A percentile compares a stretch with the other conserved stretches of the same genome.
phyloP scores from a whole-genome alignment of 1,139 yeast genomes.

The Meyerozyma smithsonii region DNA sequence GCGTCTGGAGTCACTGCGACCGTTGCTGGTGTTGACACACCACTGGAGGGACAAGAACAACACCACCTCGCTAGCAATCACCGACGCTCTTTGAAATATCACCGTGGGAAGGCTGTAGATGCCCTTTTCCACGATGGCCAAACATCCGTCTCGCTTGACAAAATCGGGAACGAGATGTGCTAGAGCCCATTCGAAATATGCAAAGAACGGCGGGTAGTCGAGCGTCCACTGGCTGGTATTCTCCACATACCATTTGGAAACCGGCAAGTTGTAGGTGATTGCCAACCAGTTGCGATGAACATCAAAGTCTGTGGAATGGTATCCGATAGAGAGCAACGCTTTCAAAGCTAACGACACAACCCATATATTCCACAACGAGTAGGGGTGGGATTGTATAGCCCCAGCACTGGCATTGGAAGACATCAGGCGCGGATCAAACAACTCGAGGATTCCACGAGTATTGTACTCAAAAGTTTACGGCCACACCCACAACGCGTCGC shows the following conservation, averaged over 20 bases:
- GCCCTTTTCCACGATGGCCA: slow-evolving; percentile 65
- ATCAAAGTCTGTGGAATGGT: slow-evolving; percentile 90
- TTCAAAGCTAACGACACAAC: slow-evolving; percentile 34
- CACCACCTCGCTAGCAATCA: slow-evolving; percentile 69
- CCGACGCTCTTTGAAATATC: slow-evolving; percentile 77
- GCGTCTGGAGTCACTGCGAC: slow-evolving; percentile 34
- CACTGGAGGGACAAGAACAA: slow-evolving; percentile 69
- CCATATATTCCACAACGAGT: slow-evolving; percentile 38
- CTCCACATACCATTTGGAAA: slow-evolving; percentile 79
- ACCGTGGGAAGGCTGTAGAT: slow-evolving; percentile 73
- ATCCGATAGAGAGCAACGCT: slow-evolving; percentile 34
- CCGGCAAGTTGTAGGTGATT: slow-evolving; percentile 73
- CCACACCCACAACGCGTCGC: too few relatives aligned
- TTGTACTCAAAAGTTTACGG: too few relatives aligned
- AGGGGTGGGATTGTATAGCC: slow-evolving; percentile 6
- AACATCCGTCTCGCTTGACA: slow-evolving; percentile 72
- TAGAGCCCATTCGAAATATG: slow-evolving; percentile 83
- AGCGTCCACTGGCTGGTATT: slow-evolving; percentile 89
- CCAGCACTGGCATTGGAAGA: background rate
- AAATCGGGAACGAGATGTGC: slow-evolving; percentile 64
- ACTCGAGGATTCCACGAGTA: background rate
- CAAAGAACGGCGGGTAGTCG: slow-evolving; percentile 97
- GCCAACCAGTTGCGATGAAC: slow-evolving; percentile 98
- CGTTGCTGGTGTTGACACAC: slow-evolving; percentile 51
- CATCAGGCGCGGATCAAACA: background rate